phyloP scores from a whole-genome alignment of 2,329 filamentous ascomycete species.

The Exophiala lecanii-corni region DNA sequence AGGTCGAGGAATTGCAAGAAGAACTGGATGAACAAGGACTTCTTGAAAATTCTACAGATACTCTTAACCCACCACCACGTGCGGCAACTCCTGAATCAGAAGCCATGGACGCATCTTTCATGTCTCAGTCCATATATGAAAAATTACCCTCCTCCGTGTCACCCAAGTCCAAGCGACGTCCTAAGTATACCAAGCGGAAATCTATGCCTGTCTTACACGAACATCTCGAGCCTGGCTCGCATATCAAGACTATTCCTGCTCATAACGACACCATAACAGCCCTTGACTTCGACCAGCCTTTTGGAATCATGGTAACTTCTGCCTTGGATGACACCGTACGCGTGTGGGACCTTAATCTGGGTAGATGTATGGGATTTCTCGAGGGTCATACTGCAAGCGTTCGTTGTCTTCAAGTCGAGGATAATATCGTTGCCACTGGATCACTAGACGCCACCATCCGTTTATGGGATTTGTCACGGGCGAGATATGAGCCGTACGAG shows the following conservation, averaged over 20 bases:
- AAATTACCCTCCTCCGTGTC: slow-evolving; percentile 61
- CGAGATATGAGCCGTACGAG: slow-evolving; percentile 71
- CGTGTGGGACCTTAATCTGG: slow-evolving; percentile 94
- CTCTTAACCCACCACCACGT: slow-evolving; percentile 32
- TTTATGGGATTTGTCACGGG: slow-evolving; percentile 88
- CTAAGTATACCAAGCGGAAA: slow-evolving; percentile 55
- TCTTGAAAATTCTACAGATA: slow-evolving; percentile 30
- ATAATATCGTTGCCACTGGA: slow-evolving; percentile 91
- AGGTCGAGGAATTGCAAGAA: slow-evolving; percentile 60
- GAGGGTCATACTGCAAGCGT: slow-evolving; percentile 96
- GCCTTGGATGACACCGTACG: slow-evolving; percentile 88
- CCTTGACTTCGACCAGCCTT: slow-evolving; percentile 94
- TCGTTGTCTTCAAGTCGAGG: slow-evolving; percentile 84
- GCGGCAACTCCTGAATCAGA: slow-evolving; percentile 45
- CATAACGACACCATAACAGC: slow-evolving; percentile 86
- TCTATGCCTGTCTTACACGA: slow-evolving; percentile 95
- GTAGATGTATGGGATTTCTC: slow-evolving; percentile 82
- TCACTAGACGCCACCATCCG: slow-evolving; percentile 92
- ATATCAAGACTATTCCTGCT: slow-evolving; percentile 81
- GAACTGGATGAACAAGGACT: slow-evolving; percentile 42
- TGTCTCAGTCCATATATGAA: slow-evolving; percentile 97
- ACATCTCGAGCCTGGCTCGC: slow-evolving; percentile 83
- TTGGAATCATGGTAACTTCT: slow-evolving; percentile 89
- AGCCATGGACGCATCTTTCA: slow-evolving; percentile 63
- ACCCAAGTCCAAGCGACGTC: slow-evolving; percentile 48